phyloP scores from a whole-genome alignment of 768 basidiomycete species.

The Hygrophorus russula region DNA sequence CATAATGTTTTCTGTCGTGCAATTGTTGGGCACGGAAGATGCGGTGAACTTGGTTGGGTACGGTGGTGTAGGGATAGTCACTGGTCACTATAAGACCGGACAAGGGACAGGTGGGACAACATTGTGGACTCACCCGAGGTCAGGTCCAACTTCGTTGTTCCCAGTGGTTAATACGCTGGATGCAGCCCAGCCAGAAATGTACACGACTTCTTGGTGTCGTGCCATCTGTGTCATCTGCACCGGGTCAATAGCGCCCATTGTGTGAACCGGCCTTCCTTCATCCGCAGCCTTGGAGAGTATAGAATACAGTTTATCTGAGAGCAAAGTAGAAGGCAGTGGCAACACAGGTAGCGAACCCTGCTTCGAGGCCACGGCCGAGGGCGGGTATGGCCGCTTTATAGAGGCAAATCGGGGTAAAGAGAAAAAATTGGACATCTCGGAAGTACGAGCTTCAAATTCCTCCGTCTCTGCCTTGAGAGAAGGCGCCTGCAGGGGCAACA shows the following conservation, averaged over 20 bases:
- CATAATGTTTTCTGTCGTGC: constrained; percentile 89
- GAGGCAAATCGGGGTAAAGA: constrained; percentile 57
- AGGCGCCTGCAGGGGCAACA: constrained; percentile 49
- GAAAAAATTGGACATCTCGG: constrained; percentile 65
- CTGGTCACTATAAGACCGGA: constrained; percentile 21
- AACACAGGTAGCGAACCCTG: constrained; percentile 79
- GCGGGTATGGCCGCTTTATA: constrained; percentile 71
- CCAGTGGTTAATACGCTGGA: constrained; percentile 82
- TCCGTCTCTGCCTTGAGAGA: constrained; percentile 44
- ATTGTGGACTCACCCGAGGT: constrained; percentile 61
- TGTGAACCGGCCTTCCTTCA: constrained; percentile 66
- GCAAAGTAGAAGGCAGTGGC: constrained; percentile 64
- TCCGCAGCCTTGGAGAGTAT: constrained; percentile 52
- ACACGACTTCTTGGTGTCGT: constrained; percentile 72
- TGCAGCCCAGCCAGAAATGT: constrained; percentile 89
- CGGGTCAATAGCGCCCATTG: constrained; percentile 90
- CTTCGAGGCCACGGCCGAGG: constrained; percentile 74
- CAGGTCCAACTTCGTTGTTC: constrained; percentile 87
- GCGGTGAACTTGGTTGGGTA: constrained; percentile 90
- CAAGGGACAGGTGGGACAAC: neutral
- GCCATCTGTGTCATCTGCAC: constrained; percentile 96
- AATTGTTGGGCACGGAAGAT: constrained; percentile 86
- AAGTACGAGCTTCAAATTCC: constrained; percentile 50
- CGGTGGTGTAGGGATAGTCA: constrained; percentile 94
- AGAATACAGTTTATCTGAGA: constrained; percentile 77